Evolutionary conservation across 2,329 filamentous ascomycete species (phyloP).

Genomic region (Emmonsiellopsis sp.): DNA sequence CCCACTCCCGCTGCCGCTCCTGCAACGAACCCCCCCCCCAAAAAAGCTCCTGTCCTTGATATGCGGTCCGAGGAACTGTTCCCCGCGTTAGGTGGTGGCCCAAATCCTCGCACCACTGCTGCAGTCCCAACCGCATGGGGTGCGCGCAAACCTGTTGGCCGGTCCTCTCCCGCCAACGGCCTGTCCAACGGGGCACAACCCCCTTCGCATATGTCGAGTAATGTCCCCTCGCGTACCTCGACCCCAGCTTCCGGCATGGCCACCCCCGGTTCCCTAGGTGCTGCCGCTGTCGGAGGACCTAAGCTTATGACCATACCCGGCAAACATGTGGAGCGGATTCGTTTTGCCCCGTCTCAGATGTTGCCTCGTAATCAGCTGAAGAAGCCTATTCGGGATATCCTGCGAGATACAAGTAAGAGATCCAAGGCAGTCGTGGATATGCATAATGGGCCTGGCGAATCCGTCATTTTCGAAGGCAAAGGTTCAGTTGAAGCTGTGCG

Average conservation of each 20-base stretch:
- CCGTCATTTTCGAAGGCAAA: slow-evolving; percentile 72
- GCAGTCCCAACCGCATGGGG: slow-evolving; percentile 69
- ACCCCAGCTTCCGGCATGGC: slow-evolving; percentile 52
- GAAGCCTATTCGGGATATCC: slow-evolving; percentile 73
- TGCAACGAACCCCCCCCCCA: slow-evolving; percentile 26
- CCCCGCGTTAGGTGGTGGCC: slow-evolving; percentile 70
- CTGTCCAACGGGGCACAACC: slow-evolving; percentile 41
- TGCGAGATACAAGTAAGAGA: slow-evolving; percentile 86
- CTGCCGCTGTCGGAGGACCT: slow-evolving; percentile 29
- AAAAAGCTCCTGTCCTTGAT: slow-evolving; percentile 52
- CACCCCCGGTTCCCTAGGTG: slow-evolving; percentile 15
- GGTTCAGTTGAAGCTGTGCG: slow-evolving; percentile 77
- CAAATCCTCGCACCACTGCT: slow-evolving; percentile 53
- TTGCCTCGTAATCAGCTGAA: slow-evolving; percentile 68
- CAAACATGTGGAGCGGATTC: slow-evolving; percentile 68
- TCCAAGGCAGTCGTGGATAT: slow-evolving; percentile 80
- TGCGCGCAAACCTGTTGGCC: slow-evolving; percentile 45
- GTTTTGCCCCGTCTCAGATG: slow-evolving; percentile 66
- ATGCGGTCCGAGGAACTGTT: slow-evolving; percentile 86
- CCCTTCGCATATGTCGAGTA: slow-evolving; percentile 1
- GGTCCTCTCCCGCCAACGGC: slow-evolving; percentile 26
- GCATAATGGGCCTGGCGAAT: slow-evolving; percentile 61
- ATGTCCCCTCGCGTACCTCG: slow-evolving; percentile 44
- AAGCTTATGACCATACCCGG: slow-evolving; percentile 68
- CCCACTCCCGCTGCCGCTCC: slow-evolving; percentile 22